These are phyloP conservation scores for Globisporangium takayamanum DNA, from an alignment of 352 stramenopile species.

Conservation along the genomic window DNA sequence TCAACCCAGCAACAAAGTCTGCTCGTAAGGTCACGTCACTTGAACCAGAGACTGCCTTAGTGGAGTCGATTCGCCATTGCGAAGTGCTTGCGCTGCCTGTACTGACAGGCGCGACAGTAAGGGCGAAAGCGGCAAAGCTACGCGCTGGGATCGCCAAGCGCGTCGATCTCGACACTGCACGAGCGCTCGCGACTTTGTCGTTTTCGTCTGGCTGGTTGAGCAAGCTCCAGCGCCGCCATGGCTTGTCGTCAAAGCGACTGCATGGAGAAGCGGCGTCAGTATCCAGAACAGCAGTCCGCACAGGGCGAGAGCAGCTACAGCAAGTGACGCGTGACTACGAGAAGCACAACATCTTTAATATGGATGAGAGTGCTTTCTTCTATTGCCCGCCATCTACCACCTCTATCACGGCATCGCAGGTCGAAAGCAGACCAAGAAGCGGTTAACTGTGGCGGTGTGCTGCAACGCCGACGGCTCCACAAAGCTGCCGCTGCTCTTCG, in stretches of 20 bases:
- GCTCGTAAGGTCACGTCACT: too few relatives aligned
- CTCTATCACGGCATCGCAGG: background rate
- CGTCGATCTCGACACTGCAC: too few relatives aligned
- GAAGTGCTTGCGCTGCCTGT: too few relatives aligned
- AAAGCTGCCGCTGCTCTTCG: background rate
- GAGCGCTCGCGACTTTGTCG: background rate
- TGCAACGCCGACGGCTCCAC: conserved; percentile 2
- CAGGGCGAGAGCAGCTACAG: background rate
- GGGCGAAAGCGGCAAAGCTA: too few relatives aligned
- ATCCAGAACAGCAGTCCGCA: background rate
- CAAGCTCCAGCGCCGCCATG: background rate
- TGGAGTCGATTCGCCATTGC: too few relatives aligned
- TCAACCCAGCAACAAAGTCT: too few relatives aligned
- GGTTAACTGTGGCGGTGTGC: background rate
- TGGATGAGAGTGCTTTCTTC: conserved; percentile 5
- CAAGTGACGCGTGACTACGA: background rate
- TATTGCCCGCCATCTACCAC: background rate
- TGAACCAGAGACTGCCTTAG: too few relatives aligned
- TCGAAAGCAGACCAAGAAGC: conserved; percentile 3
- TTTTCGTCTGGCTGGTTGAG: conserved; percentile 1
- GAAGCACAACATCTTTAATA: conserved; percentile 6
- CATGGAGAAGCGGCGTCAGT: conserved; percentile 1
- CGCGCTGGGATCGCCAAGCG: too few relatives aligned
- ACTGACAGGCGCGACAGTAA: too few relatives aligned
- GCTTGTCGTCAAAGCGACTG: conserved; percentile 1